Percentiles rank a stretch among this genome's conserved stretches.
Evolutionary conservation across 371 early-diverging fungal species (phyloP).

Genomic region (Phascolomyces articulosus): DNA sequence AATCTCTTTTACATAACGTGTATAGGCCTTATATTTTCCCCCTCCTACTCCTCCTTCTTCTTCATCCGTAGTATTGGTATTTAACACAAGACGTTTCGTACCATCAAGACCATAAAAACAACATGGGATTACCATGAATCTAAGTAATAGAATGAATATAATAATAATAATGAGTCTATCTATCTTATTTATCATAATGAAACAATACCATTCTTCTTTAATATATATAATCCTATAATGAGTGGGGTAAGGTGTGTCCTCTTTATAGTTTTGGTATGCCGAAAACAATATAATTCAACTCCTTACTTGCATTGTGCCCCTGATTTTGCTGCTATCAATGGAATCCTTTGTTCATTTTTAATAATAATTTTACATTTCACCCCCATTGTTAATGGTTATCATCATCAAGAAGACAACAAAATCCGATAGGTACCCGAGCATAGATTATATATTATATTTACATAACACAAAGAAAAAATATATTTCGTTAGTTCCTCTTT

Average conservation of each 20-base stretch:
- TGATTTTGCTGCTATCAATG: conserved; percentile 75
- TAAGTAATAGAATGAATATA: conserved; percentile 6
- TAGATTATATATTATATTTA: too few relatives aligned
- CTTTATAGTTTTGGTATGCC: not conserved
- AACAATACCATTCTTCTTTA: too few relatives aligned
- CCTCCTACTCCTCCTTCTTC: conserved; percentile 34
- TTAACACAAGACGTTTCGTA: conserved; percentile 43
- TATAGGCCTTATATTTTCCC: conserved; percentile 77
- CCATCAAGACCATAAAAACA: conserved; percentile 81
- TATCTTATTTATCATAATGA: too few relatives aligned
- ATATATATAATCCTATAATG: too few relatives aligned
- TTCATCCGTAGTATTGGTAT: conserved; percentile 1
- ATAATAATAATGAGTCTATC: too few relatives aligned
- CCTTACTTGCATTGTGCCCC: conserved; percentile 58
- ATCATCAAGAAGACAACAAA: too few relatives aligned
- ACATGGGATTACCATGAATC: conserved; percentile 60
- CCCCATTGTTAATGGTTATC: too few relatives aligned
- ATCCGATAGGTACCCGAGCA: too few relatives aligned
- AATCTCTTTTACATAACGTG: conserved; percentile 63
- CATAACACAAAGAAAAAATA: not conserved
- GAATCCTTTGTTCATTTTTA: conserved; percentile 53
- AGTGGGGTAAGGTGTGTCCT: too few relatives aligned
- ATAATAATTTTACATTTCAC: not conserved
- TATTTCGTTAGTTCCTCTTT: not conserved
- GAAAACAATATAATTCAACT: not conserved